A percentile compares a stretch with the other conserved stretches of the same genome.
These are phyloP conservation scores for Aspergillus sp. DNA, from an alignment of 2,329 filamentous ascomycete genomes.

Conservation along the genomic window DNA sequence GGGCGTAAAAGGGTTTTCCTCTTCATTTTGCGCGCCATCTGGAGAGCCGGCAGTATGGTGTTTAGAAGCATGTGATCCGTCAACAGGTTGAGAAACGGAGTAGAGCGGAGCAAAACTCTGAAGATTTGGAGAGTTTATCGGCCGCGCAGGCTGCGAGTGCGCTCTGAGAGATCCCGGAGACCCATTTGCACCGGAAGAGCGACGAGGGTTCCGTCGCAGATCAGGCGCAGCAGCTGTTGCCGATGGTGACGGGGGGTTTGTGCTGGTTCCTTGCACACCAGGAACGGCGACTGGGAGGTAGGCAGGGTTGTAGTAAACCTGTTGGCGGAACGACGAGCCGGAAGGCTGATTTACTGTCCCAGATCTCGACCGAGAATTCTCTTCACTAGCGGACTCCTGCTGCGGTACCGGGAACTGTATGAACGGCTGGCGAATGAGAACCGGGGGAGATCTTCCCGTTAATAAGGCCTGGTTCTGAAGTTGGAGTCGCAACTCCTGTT, in stretches of 20 bases:
- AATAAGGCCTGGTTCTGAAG: conserved; percentile 42
- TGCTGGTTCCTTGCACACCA: conserved; percentile 33
- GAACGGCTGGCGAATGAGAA: conserved; percentile 38
- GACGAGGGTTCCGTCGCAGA: conserved; percentile 39
- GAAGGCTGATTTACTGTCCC: conserved; percentile 33
- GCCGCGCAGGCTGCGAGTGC: conserved; percentile 48
- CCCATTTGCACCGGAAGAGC: conserved; percentile 40
- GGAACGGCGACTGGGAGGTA: conserved; percentile 34
- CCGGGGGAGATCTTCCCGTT: conserved; percentile 33
- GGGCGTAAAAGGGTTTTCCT: conserved; percentile 24
- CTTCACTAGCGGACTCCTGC: conserved; percentile 29
- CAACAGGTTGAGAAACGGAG: conserved; percentile 24
- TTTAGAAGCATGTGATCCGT: conserved; percentile 24
- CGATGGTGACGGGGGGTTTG: conserved; percentile 45
- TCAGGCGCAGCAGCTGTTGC: conserved; percentile 36
- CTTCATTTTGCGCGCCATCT: conserved; percentile 29
- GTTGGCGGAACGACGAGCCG: conserved; percentile 27
- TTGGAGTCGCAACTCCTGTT: conserved; percentile 45
- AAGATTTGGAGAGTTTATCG: conserved; percentile 31
- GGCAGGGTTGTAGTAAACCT: conserved; percentile 28
- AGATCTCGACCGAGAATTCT: conserved; percentile 32
- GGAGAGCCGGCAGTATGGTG: conserved; percentile 9
- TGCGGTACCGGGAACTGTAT: conserved; percentile 36
- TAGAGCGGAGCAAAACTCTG: conserved; percentile 30
- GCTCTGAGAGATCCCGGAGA: conserved; percentile 40